Evolutionary conservation across 1,284 basidiomycete species (phyloP).

Genomic region (Agaricales sp.): DNA sequence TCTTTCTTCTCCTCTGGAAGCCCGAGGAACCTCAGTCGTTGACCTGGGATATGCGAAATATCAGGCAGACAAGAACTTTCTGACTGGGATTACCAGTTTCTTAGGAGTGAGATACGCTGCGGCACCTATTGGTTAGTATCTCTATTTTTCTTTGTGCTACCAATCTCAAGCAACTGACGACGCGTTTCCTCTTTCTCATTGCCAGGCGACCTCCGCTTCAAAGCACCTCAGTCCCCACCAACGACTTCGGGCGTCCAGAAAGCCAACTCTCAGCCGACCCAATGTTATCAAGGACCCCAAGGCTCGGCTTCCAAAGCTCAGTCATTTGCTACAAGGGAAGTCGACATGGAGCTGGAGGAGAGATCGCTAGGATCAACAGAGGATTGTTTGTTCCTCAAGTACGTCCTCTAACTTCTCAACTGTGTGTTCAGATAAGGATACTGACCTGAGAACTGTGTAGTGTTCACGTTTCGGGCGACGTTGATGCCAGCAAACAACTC

Average conservation of each 20-base stretch:
- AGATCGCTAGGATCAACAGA: constrained; percentile 10
- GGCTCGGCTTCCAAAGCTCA: constrained; percentile 5
- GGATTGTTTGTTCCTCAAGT: constrained; percentile 24
- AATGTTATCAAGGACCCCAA: constrained; percentile 12
- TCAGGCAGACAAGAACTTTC: constrained; percentile 2
- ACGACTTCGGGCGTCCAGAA: constrained; percentile 12
- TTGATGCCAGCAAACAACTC: constrained; percentile 11
- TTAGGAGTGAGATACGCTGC: constrained; percentile 5
- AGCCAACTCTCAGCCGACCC: constrained; percentile 12
- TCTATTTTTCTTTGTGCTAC: background rate
- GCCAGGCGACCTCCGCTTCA: constrained; percentile 17
- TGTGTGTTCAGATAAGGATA: background rate
- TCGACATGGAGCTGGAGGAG: background rate
- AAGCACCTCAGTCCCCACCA: constrained; percentile 15
- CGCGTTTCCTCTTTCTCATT: background rate
- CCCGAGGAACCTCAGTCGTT: constrained; percentile 2
- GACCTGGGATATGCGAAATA: constrained; percentile 7
- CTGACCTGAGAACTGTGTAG: constrained; percentile 9
- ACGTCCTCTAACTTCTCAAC: background rate
- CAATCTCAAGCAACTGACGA: background rate
- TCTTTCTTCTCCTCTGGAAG: too few relatives aligned
- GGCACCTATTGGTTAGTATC: constrained; percentile 1
- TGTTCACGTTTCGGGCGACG: constrained; percentile 16
- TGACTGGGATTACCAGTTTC: constrained; percentile 1
- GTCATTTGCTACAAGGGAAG: background rate